Evolutionary conservation across 2,329 filamentous ascomycete species (phyloP), one percentile per base, ranked within the genome.

Genomic region (Eurotiales sp.): DNA sequence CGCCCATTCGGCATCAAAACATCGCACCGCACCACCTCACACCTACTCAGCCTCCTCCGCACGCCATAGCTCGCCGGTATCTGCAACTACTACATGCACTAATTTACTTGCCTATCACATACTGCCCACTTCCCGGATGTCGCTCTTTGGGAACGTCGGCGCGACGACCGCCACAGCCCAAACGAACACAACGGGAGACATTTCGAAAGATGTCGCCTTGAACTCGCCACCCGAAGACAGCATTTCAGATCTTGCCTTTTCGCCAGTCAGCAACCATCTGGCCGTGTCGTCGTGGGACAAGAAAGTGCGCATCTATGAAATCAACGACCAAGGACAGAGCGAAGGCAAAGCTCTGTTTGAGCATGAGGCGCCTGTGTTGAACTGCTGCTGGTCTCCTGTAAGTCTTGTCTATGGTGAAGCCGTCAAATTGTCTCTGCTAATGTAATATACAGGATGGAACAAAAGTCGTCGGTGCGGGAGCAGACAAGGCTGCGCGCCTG

Each of bases 281-380:
- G 90, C 92, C 21, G 88, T 96, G 30, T 78, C 90, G 43, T 96
- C 90, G 62, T 99, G 93, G 93, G 93, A 99, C 73, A 95, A 95
- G 77, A 95, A 96, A 70, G 90, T 97, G 57, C 87, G 91, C 65
- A 92, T 99, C 67, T 99, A 97, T 74, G 90, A 97, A 71, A 90
- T 97, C 66, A 83, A 86, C 58, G 74, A 73, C 51, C 83, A 83
- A 59, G 90, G 90, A 39, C 82, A 87, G 66, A 92, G 87, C 64
- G 83, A 90, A 67, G 90, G 90, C 45, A 92, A 91, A 64, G 90
- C 90, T 56, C 76, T 86, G 53, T 95, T 93, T 65, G 87, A 95
- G 60, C 89, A 95, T 72, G 86, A 90, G 58, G 88, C 81, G 40
- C 90, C 91, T 3, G 91, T 95, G 3, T 75, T 99, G 55, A 87